phyloP scores from a whole-genome alignment of 2,329 filamentous ascomycete genomes.

The Stagonosporopsis cucurbitacearum region DNA sequence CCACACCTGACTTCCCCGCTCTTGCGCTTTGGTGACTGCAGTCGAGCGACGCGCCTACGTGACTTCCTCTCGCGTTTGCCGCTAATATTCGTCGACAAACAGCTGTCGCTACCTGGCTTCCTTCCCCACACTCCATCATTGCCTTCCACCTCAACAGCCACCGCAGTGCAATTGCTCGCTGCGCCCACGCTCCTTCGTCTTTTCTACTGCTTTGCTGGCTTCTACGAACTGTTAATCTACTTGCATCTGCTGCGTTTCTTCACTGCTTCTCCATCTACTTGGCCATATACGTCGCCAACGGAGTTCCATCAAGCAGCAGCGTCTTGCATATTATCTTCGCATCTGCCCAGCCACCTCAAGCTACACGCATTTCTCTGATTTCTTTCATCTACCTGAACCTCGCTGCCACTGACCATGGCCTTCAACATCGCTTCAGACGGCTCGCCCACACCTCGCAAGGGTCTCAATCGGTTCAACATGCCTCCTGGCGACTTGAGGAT shows the following conservation, averaged over 20 bases:
- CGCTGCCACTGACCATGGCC: constrained; percentile 39
- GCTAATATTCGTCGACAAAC: not conserved
- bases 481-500: constrained; percentile 41
- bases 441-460: constrained; percentile 52
- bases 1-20: not conserved
- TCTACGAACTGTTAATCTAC: constrained; percentile 31
- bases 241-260: constrained; percentile 32
- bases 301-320: constrained; percentile 32
- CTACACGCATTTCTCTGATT: constrained; percentile 40
- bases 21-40: not conserved
- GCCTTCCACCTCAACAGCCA: constrained; percentile 10
- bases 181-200: constrained; percentile 24
- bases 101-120: constrained; percentile 12
- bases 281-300: constrained; percentile 46
- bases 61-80: constrained; percentile 16
- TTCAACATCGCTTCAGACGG: constrained; percentile 51
- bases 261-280: constrained; percentile 45
- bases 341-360: constrained; percentile 36
- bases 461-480: constrained; percentile 34
- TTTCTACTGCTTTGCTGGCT: constrained; percentile 22
- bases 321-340: constrained; percentile 46
- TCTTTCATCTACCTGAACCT: constrained; percentile 39
- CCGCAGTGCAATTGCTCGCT: constrained; percentile 18
- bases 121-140: constrained; percentile 20
- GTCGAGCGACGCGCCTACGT: constrained; percentile 1